phyloP scores from a whole-genome alignment of 352 stramenopile genomes.

The Pythium apleroticum region DNA sequence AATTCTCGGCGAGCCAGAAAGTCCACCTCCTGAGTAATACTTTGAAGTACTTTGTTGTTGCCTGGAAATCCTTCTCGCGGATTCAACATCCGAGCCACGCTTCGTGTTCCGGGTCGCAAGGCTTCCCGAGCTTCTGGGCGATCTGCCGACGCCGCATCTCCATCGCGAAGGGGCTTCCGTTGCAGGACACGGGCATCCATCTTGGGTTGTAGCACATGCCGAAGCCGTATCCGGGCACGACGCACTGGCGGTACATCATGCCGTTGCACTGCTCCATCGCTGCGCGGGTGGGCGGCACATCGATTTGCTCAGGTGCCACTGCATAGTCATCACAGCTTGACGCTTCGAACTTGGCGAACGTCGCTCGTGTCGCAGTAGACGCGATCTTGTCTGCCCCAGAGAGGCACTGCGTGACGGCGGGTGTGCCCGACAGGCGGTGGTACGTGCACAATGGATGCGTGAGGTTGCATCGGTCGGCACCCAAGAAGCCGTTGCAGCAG shows the following conservation, averaged over 20 bases:
- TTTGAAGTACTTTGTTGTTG: no score
- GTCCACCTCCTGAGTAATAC: no score
- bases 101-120: slow-evolving; percentile 29
- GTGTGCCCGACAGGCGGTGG: slow-evolving; percentile 1
- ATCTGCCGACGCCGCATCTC: slow-evolving; percentile 38
- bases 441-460: neutral
- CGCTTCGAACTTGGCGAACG: slow-evolving; percentile 6
- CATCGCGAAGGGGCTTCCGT: slow-evolving; percentile 18
- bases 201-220: slow-evolving; percentile 37
- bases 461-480: slow-evolving; percentile 12
- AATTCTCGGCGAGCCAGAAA: no score
- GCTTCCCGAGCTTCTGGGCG: slow-evolving; percentile 20
- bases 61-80: no score
- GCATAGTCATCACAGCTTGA: slow-evolving; percentile 24
- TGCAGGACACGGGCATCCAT: slow-evolving; percentile 35
- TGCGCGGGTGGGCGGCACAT: neutral
- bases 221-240: neutral
- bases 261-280: slow-evolving; percentile 4
- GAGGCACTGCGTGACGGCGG: neutral
- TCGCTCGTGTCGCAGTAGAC: neutral
- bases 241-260: slow-evolving; percentile 28
- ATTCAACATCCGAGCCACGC: slow-evolving; percentile 36
- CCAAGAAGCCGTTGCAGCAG: slow-evolving; percentile 26
- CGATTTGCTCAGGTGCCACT: neutral
- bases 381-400: neutral